phyloP scores from a whole-genome alignment of 192 early-diverging fungal genomes.

The Kickxella alabastrina region DNA sequence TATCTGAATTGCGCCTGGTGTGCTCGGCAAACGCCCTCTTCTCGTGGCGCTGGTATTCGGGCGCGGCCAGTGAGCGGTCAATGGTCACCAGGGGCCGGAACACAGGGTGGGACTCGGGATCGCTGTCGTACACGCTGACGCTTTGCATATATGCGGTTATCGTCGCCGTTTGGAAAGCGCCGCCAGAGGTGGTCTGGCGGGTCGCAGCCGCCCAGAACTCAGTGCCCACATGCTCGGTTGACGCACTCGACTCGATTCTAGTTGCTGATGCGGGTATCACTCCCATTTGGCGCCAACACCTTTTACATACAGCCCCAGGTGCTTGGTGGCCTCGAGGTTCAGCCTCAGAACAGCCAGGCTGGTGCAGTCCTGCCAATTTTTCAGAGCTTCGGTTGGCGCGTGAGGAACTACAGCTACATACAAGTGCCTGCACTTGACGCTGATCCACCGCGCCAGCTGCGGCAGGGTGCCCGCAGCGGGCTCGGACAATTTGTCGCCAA shows the following conservation, averaged over 20 bases:
- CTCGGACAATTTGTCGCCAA: conserved; percentile 6
- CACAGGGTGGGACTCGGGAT: conserved; percentile 33
- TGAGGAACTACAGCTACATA: conserved; percentile 37
- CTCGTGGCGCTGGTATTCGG: neutral
- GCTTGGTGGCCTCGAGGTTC: conserved; percentile 43
- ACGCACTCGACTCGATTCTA: conserved; percentile 18
- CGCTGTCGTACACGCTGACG: conserved; percentile 43
- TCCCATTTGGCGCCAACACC: conserved; percentile 38
- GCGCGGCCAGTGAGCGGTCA: conserved; percentile 20
- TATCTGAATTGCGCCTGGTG: conserved; percentile 5
- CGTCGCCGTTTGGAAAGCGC: conserved; percentile 1
- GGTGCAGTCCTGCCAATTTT: conserved; percentile 42
- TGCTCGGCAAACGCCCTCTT: neutral
- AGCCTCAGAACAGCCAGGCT: conserved; percentile 44
- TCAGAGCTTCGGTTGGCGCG: conserved; percentile 1
- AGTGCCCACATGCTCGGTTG: conserved; percentile 28
- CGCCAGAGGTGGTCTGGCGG: conserved; percentile 18
- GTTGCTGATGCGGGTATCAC: conserved; percentile 14
- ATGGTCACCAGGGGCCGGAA: conserved; percentile 28
- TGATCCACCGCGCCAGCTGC: conserved; percentile 42
- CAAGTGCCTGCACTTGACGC: conserved; percentile 25
- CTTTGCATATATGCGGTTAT: conserved; percentile 31
- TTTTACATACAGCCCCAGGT: conserved; percentile 46
- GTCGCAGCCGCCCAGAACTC: conserved; percentile 46
- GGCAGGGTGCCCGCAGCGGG: conserved; percentile 7